Conservation (phyloP, 495 filamentous ascomycete species). For the Aspergillus egyptiacus region DNA sequence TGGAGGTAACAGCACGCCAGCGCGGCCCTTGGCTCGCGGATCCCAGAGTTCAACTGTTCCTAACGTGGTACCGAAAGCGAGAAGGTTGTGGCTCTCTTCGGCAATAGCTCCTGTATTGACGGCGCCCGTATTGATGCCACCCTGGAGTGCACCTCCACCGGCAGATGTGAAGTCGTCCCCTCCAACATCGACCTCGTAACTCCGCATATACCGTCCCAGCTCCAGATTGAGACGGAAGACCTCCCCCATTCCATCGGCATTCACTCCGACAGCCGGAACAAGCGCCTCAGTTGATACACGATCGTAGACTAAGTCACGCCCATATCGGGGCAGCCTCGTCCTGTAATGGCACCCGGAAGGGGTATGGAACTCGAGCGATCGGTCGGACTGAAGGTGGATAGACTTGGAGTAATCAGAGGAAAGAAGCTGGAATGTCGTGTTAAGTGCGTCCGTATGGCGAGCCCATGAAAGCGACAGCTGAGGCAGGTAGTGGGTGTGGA, state of each 20-base stretch:
- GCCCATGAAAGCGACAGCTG: conserved; percentile 89
- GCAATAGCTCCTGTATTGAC: conserved; percentile 91
- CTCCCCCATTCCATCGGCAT: conserved; percentile 76
- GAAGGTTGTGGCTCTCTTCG: conserved; percentile 81
- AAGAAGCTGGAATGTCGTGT: conserved; percentile 87
- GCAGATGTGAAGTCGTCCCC: conserved; percentile 64
- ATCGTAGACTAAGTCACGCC: conserved; percentile 82
- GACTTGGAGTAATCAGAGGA: conserved; percentile 94
- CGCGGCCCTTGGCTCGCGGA: conserved; percentile 68
- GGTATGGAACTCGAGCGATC: conserved; percentile 91
- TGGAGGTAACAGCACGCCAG: conserved; percentile 62
- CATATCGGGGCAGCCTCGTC: conserved; percentile 84
- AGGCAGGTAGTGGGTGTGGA: conserved; percentile 89
- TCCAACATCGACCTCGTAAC: conserved; percentile 76
- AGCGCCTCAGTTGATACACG: conserved; percentile 80
- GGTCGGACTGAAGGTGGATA: conserved; percentile 85
- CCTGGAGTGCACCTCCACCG: conserved; percentile 67
- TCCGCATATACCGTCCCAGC: conserved; percentile 80
- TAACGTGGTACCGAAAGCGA: conserved; percentile 89
- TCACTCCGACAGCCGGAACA: conserved; percentile 81
- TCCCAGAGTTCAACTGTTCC: conserved; percentile 99
- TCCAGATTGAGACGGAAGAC: conserved; percentile 92
- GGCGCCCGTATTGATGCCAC: conserved; percentile 69
- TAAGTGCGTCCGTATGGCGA: conserved; percentile 88
- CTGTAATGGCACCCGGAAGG: conserved; percentile 82